Evolutionary conservation across 345 rosid species (phyloP).

Genomic region (Stellera chamaejasme): DNA sequence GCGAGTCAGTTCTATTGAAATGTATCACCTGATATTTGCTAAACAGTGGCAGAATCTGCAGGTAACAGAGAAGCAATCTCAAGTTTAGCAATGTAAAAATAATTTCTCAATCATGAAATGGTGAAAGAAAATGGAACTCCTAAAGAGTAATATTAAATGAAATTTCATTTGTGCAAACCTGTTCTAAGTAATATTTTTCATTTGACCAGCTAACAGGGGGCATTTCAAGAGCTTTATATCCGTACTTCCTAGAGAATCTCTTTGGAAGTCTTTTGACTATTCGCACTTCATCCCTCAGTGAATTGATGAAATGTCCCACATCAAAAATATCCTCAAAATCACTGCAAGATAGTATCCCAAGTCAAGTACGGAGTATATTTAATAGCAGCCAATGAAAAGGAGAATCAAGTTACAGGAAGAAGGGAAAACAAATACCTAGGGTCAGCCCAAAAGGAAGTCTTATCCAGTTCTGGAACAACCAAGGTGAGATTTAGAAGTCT

Average conservation of each 20-base stretch:
- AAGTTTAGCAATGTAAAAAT: background rate
- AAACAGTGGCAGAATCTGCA: constrained; percentile 83
- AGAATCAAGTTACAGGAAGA: constrained; percentile 1
- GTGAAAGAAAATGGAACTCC: background rate
- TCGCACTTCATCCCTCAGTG: constrained; percentile 89
- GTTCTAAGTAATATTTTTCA: constrained; percentile 75
- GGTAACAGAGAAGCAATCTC: background rate
- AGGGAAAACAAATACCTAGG: constrained; percentile 45
- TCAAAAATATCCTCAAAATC: constrained; percentile 93
- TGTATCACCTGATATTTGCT: constrained; percentile 67
- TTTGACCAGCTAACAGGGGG: constrained; percentile 98
- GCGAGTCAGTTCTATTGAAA: constrained; percentile 82
- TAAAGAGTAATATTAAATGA: background rate
- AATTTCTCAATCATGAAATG: background rate
- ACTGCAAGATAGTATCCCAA: constrained; percentile 39
- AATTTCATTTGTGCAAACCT: constrained; percentile 34
- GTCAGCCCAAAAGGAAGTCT: constrained; percentile 97
- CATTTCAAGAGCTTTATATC: constrained; percentile 55
- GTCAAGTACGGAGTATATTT: constrained; percentile 4
- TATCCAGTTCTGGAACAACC: constrained; percentile 95
- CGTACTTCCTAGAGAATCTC: constrained; percentile 50
- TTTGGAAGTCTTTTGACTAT: constrained; percentile 79
- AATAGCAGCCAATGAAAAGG: background rate
- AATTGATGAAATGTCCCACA: constrained; percentile 80
- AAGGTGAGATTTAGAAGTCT: constrained; percentile 88